Evolutionary conservation across 139 green algal genomes (phyloP), one percentile per base, ranked within the genome.

Genomic region (Prasinococcaceae sp.): DNA sequence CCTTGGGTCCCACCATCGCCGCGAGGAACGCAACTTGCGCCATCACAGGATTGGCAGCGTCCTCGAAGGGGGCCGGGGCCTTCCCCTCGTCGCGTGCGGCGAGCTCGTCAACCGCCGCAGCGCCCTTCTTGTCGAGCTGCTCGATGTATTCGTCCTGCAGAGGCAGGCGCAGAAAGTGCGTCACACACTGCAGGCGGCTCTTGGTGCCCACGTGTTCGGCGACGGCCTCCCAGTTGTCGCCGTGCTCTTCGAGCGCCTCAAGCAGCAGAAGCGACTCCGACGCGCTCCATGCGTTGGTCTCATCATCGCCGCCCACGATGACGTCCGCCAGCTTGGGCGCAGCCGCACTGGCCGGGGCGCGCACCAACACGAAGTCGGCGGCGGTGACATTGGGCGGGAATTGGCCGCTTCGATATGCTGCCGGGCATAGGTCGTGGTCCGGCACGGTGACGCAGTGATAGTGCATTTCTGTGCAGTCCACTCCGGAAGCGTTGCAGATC

Each of bases 341-440:
- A 4, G 6, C 6, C 37, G 35, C 24, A 17, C 10, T 9, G 0
- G 55, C 43, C 42, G 72, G 76, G 5, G 94, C 55, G 1, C 70
- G 61, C n/a, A 90, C 67, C 61, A 95, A 96, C n/a, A 90, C 67
- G 62, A 95, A 96, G 70, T 96, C 88, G 5, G 63, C 63, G 23
- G 68, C 62, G n/a, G 53, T 67, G 43, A 63, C 76, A 23, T 76
- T 80, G 5, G 80, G 47, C 0, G 83, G 81, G 40, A 94, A 89
- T 23, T 61, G 57, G 17, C 85, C 85, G 60, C 89, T 64, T n/a
- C 57, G 62, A 46, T 68, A 84, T n/a, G 77, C 80, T 9, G 28
- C 41, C 8, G 47, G 63, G 59, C 60, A 59, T 25, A 70, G 43
- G 45, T 74, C 66, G 43, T 73, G 63, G 35, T 75, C 47, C n/a